Conservation (phyloP, 2,329 filamentous ascomycete species). For the Lachnellula cervina region DNA sequence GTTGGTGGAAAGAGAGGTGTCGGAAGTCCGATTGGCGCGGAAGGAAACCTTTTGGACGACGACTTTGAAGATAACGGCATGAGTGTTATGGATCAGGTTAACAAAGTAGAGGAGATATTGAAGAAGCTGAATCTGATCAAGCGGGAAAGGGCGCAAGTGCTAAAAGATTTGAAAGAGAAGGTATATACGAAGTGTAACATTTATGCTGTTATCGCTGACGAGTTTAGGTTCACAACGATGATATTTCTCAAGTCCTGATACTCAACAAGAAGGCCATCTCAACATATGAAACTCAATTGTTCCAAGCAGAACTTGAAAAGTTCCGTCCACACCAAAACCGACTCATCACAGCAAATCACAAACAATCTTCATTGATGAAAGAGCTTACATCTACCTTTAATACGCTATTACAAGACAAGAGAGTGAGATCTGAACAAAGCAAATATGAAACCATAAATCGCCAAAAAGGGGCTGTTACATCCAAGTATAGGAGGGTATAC, state of each 20-base stretch:
- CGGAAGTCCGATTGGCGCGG: conserved; percentile 51
- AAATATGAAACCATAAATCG: conserved; percentile 88
- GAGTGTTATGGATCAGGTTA: conserved; percentile 86
- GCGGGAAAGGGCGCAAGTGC: conserved; percentile 80
- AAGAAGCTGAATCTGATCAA: conserved; percentile 91
- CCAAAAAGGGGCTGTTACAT: conserved; percentile 74
- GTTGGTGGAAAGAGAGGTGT: conserved; percentile 57
- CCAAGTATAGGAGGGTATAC: conserved; percentile 84
- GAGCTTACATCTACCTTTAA: conserved; percentile 87
- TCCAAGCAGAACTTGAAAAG: conserved; percentile 95
- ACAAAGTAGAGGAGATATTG: conserved; percentile 80
- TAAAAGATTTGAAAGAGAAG: conserved; percentile 98
- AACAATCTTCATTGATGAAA: conserved; percentile 90
- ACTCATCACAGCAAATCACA: conserved; percentile 88
- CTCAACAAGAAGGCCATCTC: conserved; percentile 96
- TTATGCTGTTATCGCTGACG: conserved; percentile 9
- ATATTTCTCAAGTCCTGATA: conserved; percentile 95
- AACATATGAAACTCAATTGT: conserved; percentile 86
- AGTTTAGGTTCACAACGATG: conserved; percentile 80
- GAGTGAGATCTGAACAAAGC: conserved; percentile 87
- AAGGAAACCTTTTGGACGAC: conserved; percentile 82
- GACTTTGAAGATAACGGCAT: conserved; percentile 78
- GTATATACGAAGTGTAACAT: conserved; percentile 42
- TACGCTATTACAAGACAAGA: conserved; percentile 84
- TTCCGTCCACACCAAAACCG: conserved; percentile 90